A percentile compares a stretch with the other conserved stretches of the same genome.
These are phyloP conservation scores for Pinus taeda DNA, from an alignment of 75 land plant genomes.

Conservation along the genomic window DNA sequence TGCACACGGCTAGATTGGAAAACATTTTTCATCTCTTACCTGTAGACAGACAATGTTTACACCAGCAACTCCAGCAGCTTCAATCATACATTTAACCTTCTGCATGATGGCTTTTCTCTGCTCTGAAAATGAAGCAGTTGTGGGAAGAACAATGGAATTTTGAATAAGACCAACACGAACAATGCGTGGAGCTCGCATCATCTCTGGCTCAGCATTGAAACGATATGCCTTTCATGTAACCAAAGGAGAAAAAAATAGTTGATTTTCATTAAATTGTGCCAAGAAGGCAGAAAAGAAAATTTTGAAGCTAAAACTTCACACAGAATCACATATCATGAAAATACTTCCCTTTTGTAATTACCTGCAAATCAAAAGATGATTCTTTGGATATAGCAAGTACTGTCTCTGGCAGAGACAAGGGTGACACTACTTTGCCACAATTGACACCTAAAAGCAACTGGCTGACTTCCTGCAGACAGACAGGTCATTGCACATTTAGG, in stretches of 20 bases:
- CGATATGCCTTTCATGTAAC: conserved; percentile 51
- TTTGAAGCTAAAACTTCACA: neutral
- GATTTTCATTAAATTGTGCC: neutral
- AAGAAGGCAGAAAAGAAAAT: neutral
- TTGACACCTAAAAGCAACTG: conserved; percentile 81
- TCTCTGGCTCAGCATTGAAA: conserved; percentile 78
- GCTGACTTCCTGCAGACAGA: conserved; percentile 74
- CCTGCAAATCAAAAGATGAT: conserved; percentile 82
- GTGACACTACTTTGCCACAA: conserved; percentile 57
- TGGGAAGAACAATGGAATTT: conserved; percentile 82
- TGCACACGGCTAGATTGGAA: neutral
- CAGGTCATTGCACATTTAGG: neutral
- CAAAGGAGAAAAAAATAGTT: neutral
- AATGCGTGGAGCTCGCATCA: conserved; percentile 64
- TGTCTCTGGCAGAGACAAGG: conserved; percentile 40
- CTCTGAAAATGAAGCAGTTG: conserved; percentile 65
- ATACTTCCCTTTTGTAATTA: conserved; percentile 1
- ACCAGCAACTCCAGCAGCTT: conserved; percentile 82
- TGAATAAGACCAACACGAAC: conserved; percentile 91
- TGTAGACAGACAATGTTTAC: conserved; percentile 96
- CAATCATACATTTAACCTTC: conserved; percentile 65
- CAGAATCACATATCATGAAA: neutral
- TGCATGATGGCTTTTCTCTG: conserved; percentile 80
- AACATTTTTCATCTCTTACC: conserved; percentile 27
- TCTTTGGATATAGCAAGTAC: conserved; percentile 32